Percentiles rank a stretch among this genome's conserved stretches.
These are phyloP conservation scores for Collybia sordida DNA, from an alignment of 768 basidiomycete genomes.

Conservation along the genomic window DNA sequence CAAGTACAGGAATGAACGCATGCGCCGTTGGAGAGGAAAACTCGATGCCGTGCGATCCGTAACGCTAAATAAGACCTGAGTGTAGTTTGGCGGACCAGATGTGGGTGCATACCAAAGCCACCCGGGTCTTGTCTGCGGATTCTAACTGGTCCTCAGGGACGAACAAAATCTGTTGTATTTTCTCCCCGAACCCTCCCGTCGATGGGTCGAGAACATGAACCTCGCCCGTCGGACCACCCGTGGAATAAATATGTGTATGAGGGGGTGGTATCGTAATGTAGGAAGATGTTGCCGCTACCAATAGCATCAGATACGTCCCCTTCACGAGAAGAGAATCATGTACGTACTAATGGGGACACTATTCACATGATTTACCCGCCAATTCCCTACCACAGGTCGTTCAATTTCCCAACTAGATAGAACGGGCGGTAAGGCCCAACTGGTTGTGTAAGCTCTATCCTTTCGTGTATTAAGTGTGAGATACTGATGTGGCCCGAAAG, in stretches of 20 bases:
- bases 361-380: slow-evolving; percentile 38
- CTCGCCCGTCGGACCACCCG: slow-evolving; percentile 52
- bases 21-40: slow-evolving; percentile 33
- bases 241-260: slow-evolving; percentile 46
- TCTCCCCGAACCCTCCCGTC: slow-evolving; percentile 39
- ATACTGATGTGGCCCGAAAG: slow-evolving; percentile 53
- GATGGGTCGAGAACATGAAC: slow-evolving; percentile 36
- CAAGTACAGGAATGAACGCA: slow-evolving; percentile 51
- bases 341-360: slow-evolving; percentile 44
- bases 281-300: slow-evolving; percentile 51
- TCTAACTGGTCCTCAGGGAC: slow-evolving; percentile 41
- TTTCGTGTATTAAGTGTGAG: slow-evolving; percentile 36
- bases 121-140: slow-evolving; percentile 47
- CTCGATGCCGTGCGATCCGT: slow-evolving; percentile 53
- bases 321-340: background rate
- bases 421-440: slow-evolving; percentile 47
- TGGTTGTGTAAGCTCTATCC: slow-evolving; percentile 44
- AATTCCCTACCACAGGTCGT: slow-evolving; percentile 16
- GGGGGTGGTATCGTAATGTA: slow-evolving; percentile 51
- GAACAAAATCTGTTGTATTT: slow-evolving; percentile 47
- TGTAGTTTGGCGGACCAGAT: background rate
- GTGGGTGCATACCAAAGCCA: slow-evolving; percentile 37
- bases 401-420: slow-evolving; percentile 47
- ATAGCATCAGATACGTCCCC: background rate
- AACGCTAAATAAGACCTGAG: slow-evolving; percentile 29